phyloP scores from a whole-genome alignment of 2,329 filamentous ascomycete species.

The Hortaea werneckii region DNA sequence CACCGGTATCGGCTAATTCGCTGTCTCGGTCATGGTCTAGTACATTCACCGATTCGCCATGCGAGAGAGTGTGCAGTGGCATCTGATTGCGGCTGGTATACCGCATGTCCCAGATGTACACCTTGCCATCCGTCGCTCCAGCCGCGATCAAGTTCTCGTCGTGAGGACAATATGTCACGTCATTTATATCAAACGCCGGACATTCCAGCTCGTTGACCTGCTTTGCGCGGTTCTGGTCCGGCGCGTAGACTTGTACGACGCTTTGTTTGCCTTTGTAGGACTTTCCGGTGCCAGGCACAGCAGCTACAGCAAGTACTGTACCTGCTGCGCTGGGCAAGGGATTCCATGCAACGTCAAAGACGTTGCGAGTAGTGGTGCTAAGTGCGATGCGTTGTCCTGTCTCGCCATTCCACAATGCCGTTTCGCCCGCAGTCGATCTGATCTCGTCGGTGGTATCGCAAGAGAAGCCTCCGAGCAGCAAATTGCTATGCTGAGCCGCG shows the following conservation, averaged over 20 bases:
- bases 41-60: conserved; percentile 42
- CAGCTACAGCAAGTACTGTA: conserved; percentile 44
- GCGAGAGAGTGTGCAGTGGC: conserved; percentile 40
- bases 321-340: conserved; percentile 28
- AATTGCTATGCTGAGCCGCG: conserved; percentile 26
- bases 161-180: conserved; percentile 39
- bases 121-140: conserved; percentile 49
- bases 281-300: conserved; percentile 29
- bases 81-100: conserved; percentile 25
- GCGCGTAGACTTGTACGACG: conserved; percentile 44
- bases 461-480: conserved; percentile 47
- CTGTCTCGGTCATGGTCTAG: conserved; percentile 32
- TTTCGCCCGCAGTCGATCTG: conserved; percentile 38
- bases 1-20: conserved; percentile 47
- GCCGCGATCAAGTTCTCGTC: conserved; percentile 45
- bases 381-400: conserved; percentile 33
- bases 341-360: conserved; percentile 52
- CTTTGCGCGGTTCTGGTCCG: conserved; percentile 24
- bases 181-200: conserved; percentile 51
- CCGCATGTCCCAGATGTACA: conserved; percentile 52
- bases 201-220: conserved; percentile 42
- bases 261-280: conserved; percentile 35
- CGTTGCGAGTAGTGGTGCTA: conserved; percentile 39
- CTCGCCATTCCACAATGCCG: conserved; percentile 44
- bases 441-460: conserved; percentile 26